Conservation (phyloP, 2,329 filamentous ascomycete species). For the Lecanosticta acicola region DNA sequence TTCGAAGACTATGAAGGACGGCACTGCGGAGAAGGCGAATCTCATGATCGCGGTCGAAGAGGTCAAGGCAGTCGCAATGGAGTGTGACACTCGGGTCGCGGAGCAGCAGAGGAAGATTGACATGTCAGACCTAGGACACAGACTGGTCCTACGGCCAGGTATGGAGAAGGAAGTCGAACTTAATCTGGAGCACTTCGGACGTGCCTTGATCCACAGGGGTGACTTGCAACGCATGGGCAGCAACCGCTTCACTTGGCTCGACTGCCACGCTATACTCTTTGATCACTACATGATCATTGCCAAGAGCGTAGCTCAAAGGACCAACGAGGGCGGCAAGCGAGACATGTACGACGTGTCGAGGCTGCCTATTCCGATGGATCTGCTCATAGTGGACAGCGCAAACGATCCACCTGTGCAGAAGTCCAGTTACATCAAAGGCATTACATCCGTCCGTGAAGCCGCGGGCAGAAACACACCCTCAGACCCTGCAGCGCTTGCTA, state of each 20-base stretch:
- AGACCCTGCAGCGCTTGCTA: conserved; percentile 46
- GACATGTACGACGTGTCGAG: conserved; percentile 88
- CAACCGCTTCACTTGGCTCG: conserved; percentile 86
- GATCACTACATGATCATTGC: conserved; percentile 94
- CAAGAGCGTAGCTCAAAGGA: conserved; percentile 63
- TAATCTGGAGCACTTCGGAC: conserved; percentile 88
- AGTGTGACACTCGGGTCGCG: conserved; percentile 87
- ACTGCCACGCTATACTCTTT: conserved; percentile 88
- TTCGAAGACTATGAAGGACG: conserved; percentile 72
- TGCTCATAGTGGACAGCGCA: conserved; percentile 84
- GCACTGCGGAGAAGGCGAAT: conserved; percentile 86
- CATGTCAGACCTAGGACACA: conserved; percentile 74
- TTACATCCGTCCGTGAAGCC: conserved; percentile 60
- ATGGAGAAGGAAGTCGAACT: conserved; percentile 78
- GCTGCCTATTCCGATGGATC: conserved; percentile 91
- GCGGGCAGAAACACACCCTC: conserved; percentile 32
- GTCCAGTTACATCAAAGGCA: conserved; percentile 58
- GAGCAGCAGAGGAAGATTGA: conserved; percentile 89
- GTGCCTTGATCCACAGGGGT: conserved; percentile 81
- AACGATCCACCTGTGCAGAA: conserved; percentile 89
- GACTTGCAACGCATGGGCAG: conserved; percentile 84
- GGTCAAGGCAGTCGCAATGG: conserved; percentile 79
- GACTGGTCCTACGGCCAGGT: conserved; percentile 77
- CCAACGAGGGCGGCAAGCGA: conserved; percentile 68
- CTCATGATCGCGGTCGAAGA: conserved; percentile 80